Percentiles rank a stretch among this genome's conserved stretches.
phyloP scores from a whole-genome alignment of 2,329 filamentous ascomycete genomes.

The Botryosphaeria dothidea region DNA sequence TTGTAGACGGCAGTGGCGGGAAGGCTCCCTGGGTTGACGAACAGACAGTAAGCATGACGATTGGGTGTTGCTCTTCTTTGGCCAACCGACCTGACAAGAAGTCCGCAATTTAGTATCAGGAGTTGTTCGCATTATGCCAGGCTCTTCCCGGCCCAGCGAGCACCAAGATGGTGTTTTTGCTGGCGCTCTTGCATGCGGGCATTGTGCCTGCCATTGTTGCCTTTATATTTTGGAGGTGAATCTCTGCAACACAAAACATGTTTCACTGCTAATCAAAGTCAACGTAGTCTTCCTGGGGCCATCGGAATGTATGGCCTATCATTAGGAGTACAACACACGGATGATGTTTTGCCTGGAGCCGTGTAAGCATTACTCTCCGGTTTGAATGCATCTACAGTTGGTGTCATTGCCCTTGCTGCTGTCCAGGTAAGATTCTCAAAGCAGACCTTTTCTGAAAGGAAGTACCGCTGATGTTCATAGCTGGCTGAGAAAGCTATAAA shows the following conservation, averaged over 20 bases:
- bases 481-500: neutral
- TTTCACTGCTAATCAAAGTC: neutral
- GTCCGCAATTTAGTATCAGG: neutral
- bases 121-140: neutral
- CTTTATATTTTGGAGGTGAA: neutral
- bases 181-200: neutral
- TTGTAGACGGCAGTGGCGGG: conserved; percentile 54
- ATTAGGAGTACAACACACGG: neutral
- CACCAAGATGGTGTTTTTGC: neutral
- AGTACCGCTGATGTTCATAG: neutral
- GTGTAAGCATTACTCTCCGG: conserved; percentile 55
- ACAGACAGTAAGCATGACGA: conserved; percentile 52
- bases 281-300: neutral
- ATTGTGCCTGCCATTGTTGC: neutral
- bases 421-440: conserved; percentile 43
- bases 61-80: too few relatives aligned
- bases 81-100: neutral
- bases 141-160: neutral
- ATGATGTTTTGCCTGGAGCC: neutral
- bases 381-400: conserved; percentile 71
- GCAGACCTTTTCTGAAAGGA: too few relatives aligned
- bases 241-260: neutral
- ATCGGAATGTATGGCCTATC: neutral
- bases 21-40: conserved; percentile 68
- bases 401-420: conserved; percentile 69